Evolutionary conservation across 768 basidiomycete species (phyloP), one percentile per base, ranked within the genome.

Genomic region (Kwoniella dendrophila): DNA sequence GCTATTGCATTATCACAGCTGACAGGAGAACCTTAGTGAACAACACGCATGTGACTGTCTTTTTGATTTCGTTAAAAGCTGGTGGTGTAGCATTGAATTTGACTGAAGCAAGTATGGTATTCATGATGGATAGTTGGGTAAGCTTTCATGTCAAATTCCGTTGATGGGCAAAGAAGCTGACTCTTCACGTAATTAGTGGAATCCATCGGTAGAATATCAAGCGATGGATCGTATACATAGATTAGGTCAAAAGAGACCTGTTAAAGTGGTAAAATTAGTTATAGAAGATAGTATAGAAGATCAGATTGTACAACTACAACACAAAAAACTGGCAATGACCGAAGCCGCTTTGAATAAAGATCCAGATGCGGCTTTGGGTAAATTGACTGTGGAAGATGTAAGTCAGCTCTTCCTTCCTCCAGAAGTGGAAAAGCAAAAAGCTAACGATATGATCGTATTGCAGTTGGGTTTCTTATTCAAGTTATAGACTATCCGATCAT

Each of bases 141-240:
- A 36, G 57, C 38, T 22, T 38, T 59, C 64, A 22, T 24, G 12
- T 47, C 32, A 8, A 16, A 20, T 8, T 24, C 8, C 44, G 36
- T 0, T n/a, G 27, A 8, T 34, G 18, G 1, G 33, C 26, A 38
- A 34, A 26, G 14, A 33, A n/a, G 5, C 12, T n/a, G n/a, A n/a
- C n/a, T n/a, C n/a, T n/a, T n/a, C n/a, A n/a, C n/a, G n/a, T n/a
- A n/a, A n/a, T 76, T 34, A 62, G 60, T 95, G 94, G 94, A 98
- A 98, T 75, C 94, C 94, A 6, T 92, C 92, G n/a, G 90, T 88
- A 53, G 80, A 81, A 63, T 81, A 78, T 62, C 78, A 77, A 81
- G 89, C 83, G 2, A 97, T 95, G 92, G 93, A 95, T 78, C 90
- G 94, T 56, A 96, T 97, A 63, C 94, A 97, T 81, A 88, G 93